A percentile compares a stretch with the other conserved stretches of the same genome.
Evolutionary conservation across 2,329 filamentous ascomycete species (phyloP).

Genomic region (Sporothrix inflata): DNA sequence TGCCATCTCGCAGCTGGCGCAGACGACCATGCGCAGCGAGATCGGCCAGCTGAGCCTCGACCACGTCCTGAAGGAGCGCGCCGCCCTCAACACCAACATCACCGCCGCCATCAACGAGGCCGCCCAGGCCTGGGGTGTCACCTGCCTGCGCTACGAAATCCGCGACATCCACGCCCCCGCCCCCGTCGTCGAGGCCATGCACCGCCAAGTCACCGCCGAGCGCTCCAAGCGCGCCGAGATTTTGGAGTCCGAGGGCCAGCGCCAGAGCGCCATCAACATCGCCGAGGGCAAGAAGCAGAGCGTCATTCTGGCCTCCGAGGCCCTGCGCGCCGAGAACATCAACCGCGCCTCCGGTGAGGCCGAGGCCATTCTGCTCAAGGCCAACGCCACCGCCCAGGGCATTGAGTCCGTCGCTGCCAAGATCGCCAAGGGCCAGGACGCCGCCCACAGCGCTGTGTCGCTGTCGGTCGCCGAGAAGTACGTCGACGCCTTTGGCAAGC

Average conservation of each 20-base stretch:
- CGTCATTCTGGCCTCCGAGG: constrained; percentile 94
- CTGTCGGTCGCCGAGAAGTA: constrained; percentile 96
- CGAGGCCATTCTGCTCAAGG: constrained; percentile 85
- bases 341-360: constrained; percentile 92
- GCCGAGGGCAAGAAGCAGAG: constrained; percentile 97
- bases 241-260: constrained; percentile 92
- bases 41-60: constrained; percentile 96
- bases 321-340: constrained; percentile 85
- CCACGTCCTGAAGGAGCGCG: constrained; percentile 96
- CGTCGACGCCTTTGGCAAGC: constrained; percentile 84
- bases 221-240: constrained; percentile 97
- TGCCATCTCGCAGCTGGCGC: constrained; percentile 94
- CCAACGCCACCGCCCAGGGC: constrained; percentile 80
- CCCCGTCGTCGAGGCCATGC: constrained; percentile 95
- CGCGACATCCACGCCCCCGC: constrained; percentile 95
- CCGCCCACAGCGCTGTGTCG: constrained; percentile 82
- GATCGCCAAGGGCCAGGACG: constrained; percentile 72
- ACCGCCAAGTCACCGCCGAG: constrained; percentile 95
- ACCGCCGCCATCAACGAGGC: constrained; percentile 99
- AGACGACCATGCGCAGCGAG: constrained; percentile 98
- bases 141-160: constrained; percentile 96
- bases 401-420: constrained; percentile 82
- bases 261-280: constrained; percentile 98
- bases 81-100: constrained; percentile 95
- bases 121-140: constrained; percentile 94